phyloP scores from a whole-genome alignment of 2,329 filamentous ascomycete species.

The Periconia sp. region DNA sequence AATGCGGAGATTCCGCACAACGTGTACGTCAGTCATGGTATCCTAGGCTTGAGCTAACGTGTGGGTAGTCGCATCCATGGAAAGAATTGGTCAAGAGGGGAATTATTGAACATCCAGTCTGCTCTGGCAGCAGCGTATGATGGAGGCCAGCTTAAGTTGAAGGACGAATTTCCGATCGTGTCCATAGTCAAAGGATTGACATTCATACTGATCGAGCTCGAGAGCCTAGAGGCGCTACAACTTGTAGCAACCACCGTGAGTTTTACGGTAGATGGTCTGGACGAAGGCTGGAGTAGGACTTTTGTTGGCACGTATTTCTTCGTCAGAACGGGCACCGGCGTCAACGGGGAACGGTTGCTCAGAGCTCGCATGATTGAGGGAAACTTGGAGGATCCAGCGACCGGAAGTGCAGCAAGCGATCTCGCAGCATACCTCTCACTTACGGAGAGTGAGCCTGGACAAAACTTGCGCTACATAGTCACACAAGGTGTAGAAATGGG shows the following conservation, averaged over 20 bases:
- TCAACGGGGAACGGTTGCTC: constrained; percentile 44
- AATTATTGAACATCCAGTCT: constrained; percentile 43
- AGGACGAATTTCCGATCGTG: constrained; percentile 43
- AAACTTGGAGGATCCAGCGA: constrained; percentile 57
- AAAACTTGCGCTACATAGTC: constrained; percentile 48
- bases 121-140: constrained; percentile 31
- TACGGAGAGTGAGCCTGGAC: constrained; percentile 40
- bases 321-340: constrained; percentile 49
- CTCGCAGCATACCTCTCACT: constrained; percentile 54
- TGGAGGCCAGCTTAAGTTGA: constrained; percentile 15
- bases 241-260: constrained; percentile 44
- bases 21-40: constrained; percentile 62
- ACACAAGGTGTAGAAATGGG: constrained; percentile 61
- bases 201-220: constrained; percentile 70
- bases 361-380: constrained; percentile 67
- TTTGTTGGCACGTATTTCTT: constrained; percentile 67
- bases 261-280: constrained; percentile 43
- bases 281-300: constrained; percentile 59
- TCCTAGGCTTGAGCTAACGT: constrained; percentile 22
- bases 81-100: constrained; percentile 26
- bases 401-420: constrained; percentile 57
- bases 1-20: constrained; percentile 71
- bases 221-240: constrained; percentile 64
- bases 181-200: constrained; percentile 75
- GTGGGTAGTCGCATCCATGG: constrained; percentile 31